Conservation (phyloP, 2,329 filamentous ascomycete species). For the Aspergillaceae sp. region DNA sequence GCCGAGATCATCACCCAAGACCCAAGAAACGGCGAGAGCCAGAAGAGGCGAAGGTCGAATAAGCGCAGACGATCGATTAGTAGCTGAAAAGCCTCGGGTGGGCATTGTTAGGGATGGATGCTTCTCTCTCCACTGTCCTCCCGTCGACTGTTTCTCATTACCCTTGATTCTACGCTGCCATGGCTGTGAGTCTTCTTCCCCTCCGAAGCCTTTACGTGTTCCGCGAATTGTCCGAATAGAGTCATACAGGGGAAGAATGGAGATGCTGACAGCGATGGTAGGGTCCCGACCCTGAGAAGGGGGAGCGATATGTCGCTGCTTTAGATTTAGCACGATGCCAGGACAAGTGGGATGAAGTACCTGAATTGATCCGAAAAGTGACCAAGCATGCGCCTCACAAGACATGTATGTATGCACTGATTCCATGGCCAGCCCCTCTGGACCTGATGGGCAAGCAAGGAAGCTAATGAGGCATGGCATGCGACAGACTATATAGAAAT, state of each 20-base stretch:
- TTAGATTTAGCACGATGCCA: slow-evolving; percentile 83
- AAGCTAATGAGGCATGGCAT: slow-evolving; percentile 6
- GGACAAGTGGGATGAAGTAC: slow-evolving; percentile 76
- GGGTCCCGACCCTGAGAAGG: slow-evolving; percentile 60
- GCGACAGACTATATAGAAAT: slow-evolving; percentile 57
- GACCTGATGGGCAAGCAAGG: slow-evolving; percentile 7
- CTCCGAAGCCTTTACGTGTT: slow-evolving; percentile 1
- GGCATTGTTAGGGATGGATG: slow-evolving; percentile 10
- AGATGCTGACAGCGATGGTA: slow-evolving; percentile 19
- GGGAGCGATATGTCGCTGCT: slow-evolving; percentile 67
- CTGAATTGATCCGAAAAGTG: slow-evolving; percentile 84
- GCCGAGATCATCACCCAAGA: slow-evolving; percentile 13
- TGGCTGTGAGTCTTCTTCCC: slow-evolving; percentile 13
- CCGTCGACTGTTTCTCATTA: slow-evolving; percentile 7
- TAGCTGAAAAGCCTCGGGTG: slow-evolving; percentile 12
- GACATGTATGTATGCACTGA: slow-evolving; percentile 53
- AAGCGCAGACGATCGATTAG: neutral
- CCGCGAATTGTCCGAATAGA: neutral
- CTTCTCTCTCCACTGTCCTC: slow-evolving; percentile 7
- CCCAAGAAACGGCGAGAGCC: too few species aligned
- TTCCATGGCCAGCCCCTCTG: slow-evolving; percentile 6
- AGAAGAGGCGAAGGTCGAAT: too few species aligned
- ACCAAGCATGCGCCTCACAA: slow-evolving; percentile 84
- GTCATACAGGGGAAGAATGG: too few species aligned
- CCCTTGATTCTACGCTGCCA: slow-evolving; percentile 8